phyloP scores from a whole-genome alignment of 1,139 yeast species.

The Trichomonascaceae sp. region DNA sequence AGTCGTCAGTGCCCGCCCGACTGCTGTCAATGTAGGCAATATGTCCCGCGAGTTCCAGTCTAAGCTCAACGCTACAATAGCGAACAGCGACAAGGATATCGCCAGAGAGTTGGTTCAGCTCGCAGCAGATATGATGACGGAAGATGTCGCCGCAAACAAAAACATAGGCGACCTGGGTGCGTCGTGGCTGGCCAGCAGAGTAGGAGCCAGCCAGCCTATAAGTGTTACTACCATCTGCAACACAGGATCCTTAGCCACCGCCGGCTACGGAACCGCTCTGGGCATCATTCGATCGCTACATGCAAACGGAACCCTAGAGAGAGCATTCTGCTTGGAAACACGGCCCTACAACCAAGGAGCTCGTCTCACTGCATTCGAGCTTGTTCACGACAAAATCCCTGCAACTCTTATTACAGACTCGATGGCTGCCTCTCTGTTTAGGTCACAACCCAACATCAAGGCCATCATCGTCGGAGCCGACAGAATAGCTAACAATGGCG shows the following conservation, averaged over 20 bases:
- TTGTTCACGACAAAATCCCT: conserved; percentile 75
- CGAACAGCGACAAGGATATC: neutral
- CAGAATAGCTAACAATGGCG: conserved; percentile 77
- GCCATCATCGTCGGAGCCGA: conserved; percentile 98
- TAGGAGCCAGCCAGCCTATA: conserved; percentile 25
- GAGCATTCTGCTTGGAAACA: conserved; percentile 83
- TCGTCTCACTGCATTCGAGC: conserved; percentile 79
- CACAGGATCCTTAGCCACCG: conserved; percentile 71
- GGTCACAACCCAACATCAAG: conserved; percentile 42
- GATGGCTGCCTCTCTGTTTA: conserved; percentile 71
- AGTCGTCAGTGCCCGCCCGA: conserved; percentile 72
- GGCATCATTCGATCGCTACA: conserved; percentile 72
- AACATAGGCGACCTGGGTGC: conserved; percentile 75
- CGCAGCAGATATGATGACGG: conserved; percentile 49
- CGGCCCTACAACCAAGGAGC: conserved; percentile 97
- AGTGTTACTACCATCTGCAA: conserved; percentile 66
- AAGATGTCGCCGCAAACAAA: conserved; percentile 64
- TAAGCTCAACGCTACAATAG: neutral
- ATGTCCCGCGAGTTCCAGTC: too few species aligned
- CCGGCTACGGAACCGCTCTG: conserved; percentile 94
- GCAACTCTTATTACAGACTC: conserved; percentile 82
- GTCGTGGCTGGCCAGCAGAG: conserved; percentile 38
- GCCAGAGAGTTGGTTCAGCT: conserved; percentile 32
- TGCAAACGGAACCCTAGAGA: conserved; percentile 34
- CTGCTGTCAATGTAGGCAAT: conserved; percentile 66